Conservation (phyloP, 179 eudicot genomes). For the Vitellaria paradoxa region DNA sequence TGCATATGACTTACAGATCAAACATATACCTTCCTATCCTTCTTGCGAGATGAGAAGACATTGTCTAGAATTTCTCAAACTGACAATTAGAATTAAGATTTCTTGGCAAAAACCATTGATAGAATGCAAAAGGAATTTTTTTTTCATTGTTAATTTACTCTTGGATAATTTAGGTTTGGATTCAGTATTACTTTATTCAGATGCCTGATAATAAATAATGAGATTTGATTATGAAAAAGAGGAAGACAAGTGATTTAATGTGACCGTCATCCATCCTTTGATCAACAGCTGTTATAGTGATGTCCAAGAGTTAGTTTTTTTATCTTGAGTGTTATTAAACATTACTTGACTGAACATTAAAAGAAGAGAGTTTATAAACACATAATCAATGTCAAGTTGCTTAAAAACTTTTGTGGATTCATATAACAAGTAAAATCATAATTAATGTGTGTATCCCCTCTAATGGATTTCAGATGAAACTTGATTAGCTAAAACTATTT, state of each 20-base stretch:
- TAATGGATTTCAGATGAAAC: neutral
- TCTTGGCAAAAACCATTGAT: neutral
- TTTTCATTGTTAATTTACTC: neutral
- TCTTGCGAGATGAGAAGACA: constrained; percentile 2
- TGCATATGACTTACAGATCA: neutral
- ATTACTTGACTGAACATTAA: neutral
- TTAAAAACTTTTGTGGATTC: neutral
- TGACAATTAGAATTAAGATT: neutral
- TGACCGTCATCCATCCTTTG: neutral
- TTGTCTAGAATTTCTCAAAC: neutral
- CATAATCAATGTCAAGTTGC: neutral
- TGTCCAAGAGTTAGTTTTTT: constrained; percentile 1
- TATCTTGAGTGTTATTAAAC: neutral
- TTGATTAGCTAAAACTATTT: neutral
- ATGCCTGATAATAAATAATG: neutral
- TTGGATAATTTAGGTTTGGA: neutral
- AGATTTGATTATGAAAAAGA: too few species aligned
- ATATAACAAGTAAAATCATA: too few species aligned
- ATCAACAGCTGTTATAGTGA: neutral
- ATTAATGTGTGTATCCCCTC: too few species aligned
- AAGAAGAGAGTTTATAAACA: neutral
- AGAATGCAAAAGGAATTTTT: neutral
- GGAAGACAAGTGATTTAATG: neutral
- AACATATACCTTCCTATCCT: neutral
- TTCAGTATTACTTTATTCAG: neutral